phyloP scores from a whole-genome alignment of 176 grass and related monocot genomes.

The Zoysia pacifica region DNA sequence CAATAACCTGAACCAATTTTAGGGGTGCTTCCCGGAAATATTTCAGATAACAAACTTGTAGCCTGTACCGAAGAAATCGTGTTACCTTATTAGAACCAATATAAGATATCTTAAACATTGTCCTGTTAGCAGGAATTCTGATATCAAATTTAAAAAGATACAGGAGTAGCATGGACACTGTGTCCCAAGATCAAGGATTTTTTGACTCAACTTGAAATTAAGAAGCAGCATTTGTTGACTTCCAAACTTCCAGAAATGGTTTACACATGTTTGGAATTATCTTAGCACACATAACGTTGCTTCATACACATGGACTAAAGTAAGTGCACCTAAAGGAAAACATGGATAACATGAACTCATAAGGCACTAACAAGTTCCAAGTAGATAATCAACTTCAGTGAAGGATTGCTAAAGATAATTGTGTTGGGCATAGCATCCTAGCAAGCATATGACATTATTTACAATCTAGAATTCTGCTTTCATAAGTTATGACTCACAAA shows the following conservation, averaged over 20 bases:
- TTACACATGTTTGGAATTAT: background rate
- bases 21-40: conserved; percentile 66
- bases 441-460: background rate
- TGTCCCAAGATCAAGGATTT: background rate
- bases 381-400: background rate
- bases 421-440: background rate
- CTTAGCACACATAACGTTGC: background rate
- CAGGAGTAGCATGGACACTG: background rate
- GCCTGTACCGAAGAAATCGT: conserved; percentile 48
- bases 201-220: background rate
- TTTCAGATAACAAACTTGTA: conserved; percentile 76
- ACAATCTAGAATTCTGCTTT: background rate
- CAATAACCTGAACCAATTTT: conserved; percentile 82
- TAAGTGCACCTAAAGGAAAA: background rate
- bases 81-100: conserved; percentile 13
- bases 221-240: background rate
- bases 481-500: background rate
- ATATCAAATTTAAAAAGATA: conserved; percentile 13
- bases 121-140: conserved; percentile 21
- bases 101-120: conserved; percentile 27
- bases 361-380: conserved; percentile 3
- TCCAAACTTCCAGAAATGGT: background rate
- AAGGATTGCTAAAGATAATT: background rate
- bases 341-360: background rate
- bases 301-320: background rate